Evolutionary conservation across 1,284 basidiomycete genomes (phyloP), one percentile per base, ranked within the genome.

Genomic region (Flammula alnicola): DNA sequence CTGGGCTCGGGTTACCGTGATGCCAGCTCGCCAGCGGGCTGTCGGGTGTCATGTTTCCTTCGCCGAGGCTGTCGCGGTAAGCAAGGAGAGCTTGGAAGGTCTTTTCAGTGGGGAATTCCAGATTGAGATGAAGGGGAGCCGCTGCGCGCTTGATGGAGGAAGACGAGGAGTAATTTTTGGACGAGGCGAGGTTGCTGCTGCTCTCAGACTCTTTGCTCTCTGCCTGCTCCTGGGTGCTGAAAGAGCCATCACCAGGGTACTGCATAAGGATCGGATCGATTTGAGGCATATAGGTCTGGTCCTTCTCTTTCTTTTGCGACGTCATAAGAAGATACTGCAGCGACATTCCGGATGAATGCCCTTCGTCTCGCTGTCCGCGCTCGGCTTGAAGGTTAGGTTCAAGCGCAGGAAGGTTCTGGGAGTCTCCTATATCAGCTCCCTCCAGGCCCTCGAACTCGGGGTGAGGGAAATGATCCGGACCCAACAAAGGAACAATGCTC

Each of bases 401-500:
- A 7, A 44, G 9, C n/a, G 30, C 17, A 9, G 39, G 25, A 11
- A 51, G 41, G 32, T 35, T 30, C 9, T 39, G 7, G 3, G 38
- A 12, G 16, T 44, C 44, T 17, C 32, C 19, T 1, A 51, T 26
- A 25, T 56, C 35, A 23, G n/a, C n/a, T n/a, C 37, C 30, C 16
- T 56, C 46, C 27, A 39, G 25, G 25, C 36, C 22, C 20, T 55
- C 49, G 22, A 49, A 51, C 39, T 48, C 52, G 32, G 40, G 40
- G 22, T 39, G 49, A 17, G 39, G 52, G 51, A 53, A 61, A 17
- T 47, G 56, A 29, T 58, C 57, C 12, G 55, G 62, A 14, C 43
- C 58, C 60, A 56, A 64, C 41, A 70, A 57, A 3, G 68, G 67
- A 17, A 61, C 61, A 36, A 69, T 61, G 40, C 68, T 70, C 3